phyloP scores from a whole-genome alignment of 306 rosid species.

The Neltuma alba region DNA sequence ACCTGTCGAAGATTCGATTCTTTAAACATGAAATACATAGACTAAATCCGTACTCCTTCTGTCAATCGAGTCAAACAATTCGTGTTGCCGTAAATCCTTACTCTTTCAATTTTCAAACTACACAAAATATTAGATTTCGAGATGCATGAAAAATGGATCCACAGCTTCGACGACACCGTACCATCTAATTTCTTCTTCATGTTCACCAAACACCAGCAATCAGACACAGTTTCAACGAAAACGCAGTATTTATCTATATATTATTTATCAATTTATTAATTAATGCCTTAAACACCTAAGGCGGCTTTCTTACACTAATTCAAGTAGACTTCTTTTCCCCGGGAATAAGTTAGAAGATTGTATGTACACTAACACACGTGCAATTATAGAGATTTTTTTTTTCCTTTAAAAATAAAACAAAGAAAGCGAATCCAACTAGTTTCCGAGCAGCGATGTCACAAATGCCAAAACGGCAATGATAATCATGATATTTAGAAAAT shows the following conservation, averaged over 20 bases:
- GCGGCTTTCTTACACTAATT: not conserved
- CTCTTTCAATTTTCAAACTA: not conserved
- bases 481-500: slow-evolving; percentile 84
- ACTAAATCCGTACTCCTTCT: not conserved
- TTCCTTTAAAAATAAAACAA: no score
- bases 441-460: slow-evolving; percentile 79
- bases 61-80: not conserved
- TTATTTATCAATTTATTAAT: not conserved
- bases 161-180: not conserved
- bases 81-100: not conserved
- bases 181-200: not conserved
- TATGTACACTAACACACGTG: slow-evolving; percentile 24
- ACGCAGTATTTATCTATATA: not conserved
- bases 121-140: not conserved
- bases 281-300: slow-evolving; percentile 10
- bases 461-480: slow-evolving; percentile 81
- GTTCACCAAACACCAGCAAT: not conserved
- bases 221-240: not conserved
- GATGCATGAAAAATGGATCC: not conserved
- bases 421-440: slow-evolving; percentile 33
- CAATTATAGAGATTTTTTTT: not conserved
- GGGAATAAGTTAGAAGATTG: slow-evolving; percentile 18
- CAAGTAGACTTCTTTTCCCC: slow-evolving; percentile 4
- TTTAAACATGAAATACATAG: not conserved
- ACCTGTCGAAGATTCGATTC: not conserved